Base-by-base conservation (phyloP, 2,329 filamentous ascomycete species). In the Cercospora zeina region DNA sequence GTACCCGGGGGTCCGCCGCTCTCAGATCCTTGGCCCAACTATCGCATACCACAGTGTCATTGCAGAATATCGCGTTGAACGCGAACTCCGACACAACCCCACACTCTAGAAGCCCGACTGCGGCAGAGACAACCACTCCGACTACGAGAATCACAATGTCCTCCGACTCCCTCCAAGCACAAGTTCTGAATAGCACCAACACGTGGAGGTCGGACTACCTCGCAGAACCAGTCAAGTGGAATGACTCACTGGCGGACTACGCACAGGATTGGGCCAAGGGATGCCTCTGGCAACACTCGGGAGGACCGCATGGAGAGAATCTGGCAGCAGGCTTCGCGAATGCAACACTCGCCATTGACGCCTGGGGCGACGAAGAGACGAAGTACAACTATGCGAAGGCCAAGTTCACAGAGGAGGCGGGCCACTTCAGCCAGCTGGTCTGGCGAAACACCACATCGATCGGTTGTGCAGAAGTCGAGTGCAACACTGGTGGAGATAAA, bases 391-490 rank as follows among this genome's bases (percentile, higher is more conserved):
- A 69, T 58, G 39, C 34, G 9, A 67, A 70, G 34, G 62, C 59
- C 6, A 63, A 69, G 31, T 74, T 74, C 66, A 65, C 67, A 16
- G 65, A 70, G 49, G 34, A 55, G 3, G 66, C 67, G 3, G 72
- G 72, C 24, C 72, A 74, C 58, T 74, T 69, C 62, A 74, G 72
- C n/a, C 72, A 74, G 63, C 68, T 74, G 56, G 72, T 73, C 47
- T 74, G 72, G 72, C 62, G 69, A 51, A 67, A 68, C 27, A 73
- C 72, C 4, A 73, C 70, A 3, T 51, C 63, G 9, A 71, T 73
- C 30, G 72, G 72, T 7, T 74, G 72, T 56, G 71, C 67, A 0
- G 61, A 67, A 14, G 65, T 68, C 1, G 49, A 69, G 4, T 73
- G 72, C 60, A 31, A 63, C 11, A 70, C 64, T 34, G 58, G 54